These are phyloP conservation scores for Moesziomyces antarcticus DNA, from an alignment of 1,284 basidiomycete species.

Conservation along the genomic window DNA sequence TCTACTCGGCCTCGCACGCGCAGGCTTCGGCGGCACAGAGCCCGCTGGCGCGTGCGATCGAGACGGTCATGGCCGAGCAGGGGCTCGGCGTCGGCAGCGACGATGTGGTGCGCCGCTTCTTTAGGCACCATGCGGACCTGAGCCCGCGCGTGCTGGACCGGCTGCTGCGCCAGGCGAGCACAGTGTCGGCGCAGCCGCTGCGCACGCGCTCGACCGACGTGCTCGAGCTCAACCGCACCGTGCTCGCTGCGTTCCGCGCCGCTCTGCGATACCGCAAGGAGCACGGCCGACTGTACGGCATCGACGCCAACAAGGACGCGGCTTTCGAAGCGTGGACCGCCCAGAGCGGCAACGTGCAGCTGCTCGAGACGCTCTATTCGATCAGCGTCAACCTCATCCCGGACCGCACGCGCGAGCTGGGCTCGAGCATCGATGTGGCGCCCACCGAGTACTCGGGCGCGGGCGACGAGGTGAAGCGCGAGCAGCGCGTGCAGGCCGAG, in stretches of 20 bases:
- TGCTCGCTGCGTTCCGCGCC: conserved; percentile 77
- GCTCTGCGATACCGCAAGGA: conserved; percentile 80
- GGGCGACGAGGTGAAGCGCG: conserved; percentile 57
- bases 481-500: conserved; percentile 61
- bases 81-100: conserved; percentile 73
- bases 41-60: conserved; percentile 71
- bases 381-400: conserved; percentile 73
- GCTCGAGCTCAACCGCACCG: conserved; percentile 77
- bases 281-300: conserved; percentile 79
- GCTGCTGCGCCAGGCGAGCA: conserved; percentile 32
- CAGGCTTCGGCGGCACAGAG: conserved; percentile 15
- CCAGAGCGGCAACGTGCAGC: conserved; percentile 75
- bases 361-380: conserved; percentile 79
- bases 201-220: conserved; percentile 20
- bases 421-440: conserved; percentile 69
- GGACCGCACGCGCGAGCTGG: conserved; percentile 70
- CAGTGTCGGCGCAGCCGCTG: conserved; percentile 20
- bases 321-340: conserved; percentile 83
- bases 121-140: conserved; percentile 76
- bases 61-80: conserved; percentile 74
- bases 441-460: conserved; percentile 43
- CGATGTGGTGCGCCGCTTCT: conserved; percentile 80
- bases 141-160: conserved; percentile 33
- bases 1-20: conserved; percentile 22
- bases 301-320: conserved; percentile 73